Base-by-base conservation (phyloP, 2,329 filamentous ascomycete genomes). In the Chaetomium globosum region DNA sequence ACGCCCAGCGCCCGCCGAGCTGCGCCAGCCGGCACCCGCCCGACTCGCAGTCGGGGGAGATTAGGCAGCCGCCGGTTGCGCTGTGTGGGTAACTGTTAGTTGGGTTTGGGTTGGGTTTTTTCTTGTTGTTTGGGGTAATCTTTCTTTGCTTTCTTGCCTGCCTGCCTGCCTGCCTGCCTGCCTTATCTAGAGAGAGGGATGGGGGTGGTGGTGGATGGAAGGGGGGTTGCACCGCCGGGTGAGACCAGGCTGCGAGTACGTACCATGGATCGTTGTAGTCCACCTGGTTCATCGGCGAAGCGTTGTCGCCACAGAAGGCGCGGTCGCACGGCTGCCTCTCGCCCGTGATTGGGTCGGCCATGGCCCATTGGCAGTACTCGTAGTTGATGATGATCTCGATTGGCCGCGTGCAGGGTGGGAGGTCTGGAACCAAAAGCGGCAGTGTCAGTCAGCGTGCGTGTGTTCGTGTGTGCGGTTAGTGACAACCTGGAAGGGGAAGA, bases 21-120 rank as follows among this genome's bases (percentile, higher is more conserved):
- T 83, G 80, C 60, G 79, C 75, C 1, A 84, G 77, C 10, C 81
- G 78, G 68, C 83, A 85, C 23, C 73, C 75, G 9, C 83, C 83
- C 4, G 79, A 79, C 46, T 73, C 77, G 74, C 83, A 85, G 49
- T 79, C 75, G 2, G 78, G 78, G 9, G 78, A 79, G 36, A 78
- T 67, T 21, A 82, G 76, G 72, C 82, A 85, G 48, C 76, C 77
- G 26, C 81, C 79, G 48, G 66, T 66, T 19, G 70, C 69, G 61
- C 59, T 62, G 54, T 31, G 36, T 13, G 12, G 12, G 12, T 16
- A n/a, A n/a, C n/a, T n/a, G 36, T 39, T 39, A 39, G 36, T 13
- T 39, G 3, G 13, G 31, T 31, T 7, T 7, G 31, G 31, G 31
- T 7, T 31, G 31, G 31, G 31, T 36, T 10, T 5, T 43, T 4